These are phyloP conservation scores for Boletus fagicola DNA, from an alignment of 768 basidiomycete species.

Conservation along the genomic window DNA sequence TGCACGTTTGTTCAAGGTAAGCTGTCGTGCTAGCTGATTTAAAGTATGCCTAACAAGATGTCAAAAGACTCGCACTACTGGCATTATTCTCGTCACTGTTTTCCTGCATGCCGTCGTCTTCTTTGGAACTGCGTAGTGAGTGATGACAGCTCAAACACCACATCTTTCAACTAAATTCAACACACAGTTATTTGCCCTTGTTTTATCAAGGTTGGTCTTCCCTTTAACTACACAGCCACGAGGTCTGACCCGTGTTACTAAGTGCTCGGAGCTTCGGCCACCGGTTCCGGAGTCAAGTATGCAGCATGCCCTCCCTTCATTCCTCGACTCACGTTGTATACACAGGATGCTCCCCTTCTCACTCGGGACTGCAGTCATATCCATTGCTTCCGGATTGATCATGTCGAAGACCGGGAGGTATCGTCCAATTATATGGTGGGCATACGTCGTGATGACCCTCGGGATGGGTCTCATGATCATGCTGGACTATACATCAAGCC, in stretches of 20 bases:
- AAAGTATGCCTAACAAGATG: background rate
- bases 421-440: conserved; percentile 59
- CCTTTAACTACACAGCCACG: too few species aligned
- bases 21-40: conserved; percentile 1
- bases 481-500: too few species aligned
- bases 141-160: background rate
- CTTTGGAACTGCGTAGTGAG: conserved; percentile 44
- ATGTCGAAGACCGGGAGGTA: conserved; percentile 59
- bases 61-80: conserved; percentile 68
- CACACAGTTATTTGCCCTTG: conserved; percentile 44
- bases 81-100: conserved; percentile 51
- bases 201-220: too few species aligned
- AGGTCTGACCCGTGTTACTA: background rate
- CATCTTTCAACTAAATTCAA: background rate
- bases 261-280: conserved; percentile 72
- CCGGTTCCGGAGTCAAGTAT: conserved; percentile 64
- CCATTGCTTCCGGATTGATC: conserved; percentile 55
- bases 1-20: conserved; percentile 68
- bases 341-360: conserved; percentile 61
- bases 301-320: background rate
- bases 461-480: conserved; percentile 36
- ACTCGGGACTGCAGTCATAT: conserved; percentile 40
- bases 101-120: conserved; percentile 67
- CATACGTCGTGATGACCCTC: conserved; percentile 54
- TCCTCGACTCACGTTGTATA: background rate